Percentiles rank a stretch among this genome's conserved stretches.
These are phyloP conservation scores for Talaromyces sp. DNA, from an alignment of 2,329 filamentous ascomycete genomes.

Conservation along the genomic window DNA sequence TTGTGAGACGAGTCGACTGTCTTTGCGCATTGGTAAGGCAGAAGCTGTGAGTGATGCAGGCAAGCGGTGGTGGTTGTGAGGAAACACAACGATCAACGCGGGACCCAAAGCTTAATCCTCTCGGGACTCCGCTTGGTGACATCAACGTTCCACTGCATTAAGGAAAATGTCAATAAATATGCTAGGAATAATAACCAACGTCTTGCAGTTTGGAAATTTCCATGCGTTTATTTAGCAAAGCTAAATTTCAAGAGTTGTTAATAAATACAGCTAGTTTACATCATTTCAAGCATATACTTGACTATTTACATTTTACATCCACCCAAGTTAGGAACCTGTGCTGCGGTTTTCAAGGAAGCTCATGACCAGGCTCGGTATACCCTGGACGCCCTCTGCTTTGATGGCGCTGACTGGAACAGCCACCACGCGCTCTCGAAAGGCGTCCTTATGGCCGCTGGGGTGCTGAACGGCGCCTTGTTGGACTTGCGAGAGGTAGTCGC, in stretches of 20 bases:
- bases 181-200: not conserved
- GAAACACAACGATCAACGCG: not conserved
- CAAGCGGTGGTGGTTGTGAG: not conserved
- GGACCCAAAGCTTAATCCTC: not conserved
- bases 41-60: not conserved
- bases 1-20: not conserved
- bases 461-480: slow-evolving; percentile 60
- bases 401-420: slow-evolving; percentile 88
- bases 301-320: not conserved
- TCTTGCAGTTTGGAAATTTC: not conserved
- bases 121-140: not conserved
- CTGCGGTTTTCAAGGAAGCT: slow-evolving; percentile 31
- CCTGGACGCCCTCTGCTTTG: slow-evolving; percentile 72
- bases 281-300: not conserved
- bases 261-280: not conserved
- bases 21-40: not conserved
- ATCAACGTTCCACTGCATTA: not conserved
- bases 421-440: slow-evolving; percentile 51
- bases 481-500: slow-evolving; percentile 64
- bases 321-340: not conserved
- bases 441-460: slow-evolving; percentile 67
- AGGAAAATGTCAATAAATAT: not conserved
- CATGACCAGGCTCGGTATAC: slow-evolving; percentile 37
- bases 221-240: not conserved
- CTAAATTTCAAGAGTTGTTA: not conserved